Evolutionary conservation across 345 rosid species (phyloP).

Genomic region (Salix dunnii): DNA sequence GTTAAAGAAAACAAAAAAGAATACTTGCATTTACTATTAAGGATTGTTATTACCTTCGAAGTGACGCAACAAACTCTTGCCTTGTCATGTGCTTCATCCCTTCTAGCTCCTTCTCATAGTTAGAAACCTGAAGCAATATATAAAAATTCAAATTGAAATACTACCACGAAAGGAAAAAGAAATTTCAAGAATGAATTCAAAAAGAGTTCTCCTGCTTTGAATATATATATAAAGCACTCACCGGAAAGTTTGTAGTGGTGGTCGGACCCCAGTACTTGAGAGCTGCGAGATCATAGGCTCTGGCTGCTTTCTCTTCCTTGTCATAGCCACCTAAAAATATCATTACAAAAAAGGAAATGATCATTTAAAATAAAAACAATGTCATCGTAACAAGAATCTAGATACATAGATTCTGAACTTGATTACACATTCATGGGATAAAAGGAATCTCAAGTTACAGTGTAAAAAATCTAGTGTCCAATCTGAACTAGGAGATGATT

Average conservation of each 20-base stretch:
- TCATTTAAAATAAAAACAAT: background rate
- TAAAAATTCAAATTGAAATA: background rate
- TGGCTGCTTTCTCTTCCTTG: constrained; percentile 88
- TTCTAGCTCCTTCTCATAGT: constrained; percentile 78
- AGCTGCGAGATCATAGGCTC: constrained; percentile 97
- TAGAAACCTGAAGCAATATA: constrained; percentile 40
- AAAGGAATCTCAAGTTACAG: constrained; percentile 17
- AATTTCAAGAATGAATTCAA: background rate
- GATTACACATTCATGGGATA: constrained; percentile 14
- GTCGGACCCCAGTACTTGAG: constrained; percentile 97
- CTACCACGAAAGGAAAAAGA: background rate
- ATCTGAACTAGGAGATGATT: constrained; percentile 14
- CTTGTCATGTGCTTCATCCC: constrained; percentile 92
- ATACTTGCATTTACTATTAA: background rate
- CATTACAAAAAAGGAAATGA: background rate
- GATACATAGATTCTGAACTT: constrained; percentile 4
- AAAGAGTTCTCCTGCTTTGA: background rate
- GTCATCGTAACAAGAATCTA: constrained; percentile 5
- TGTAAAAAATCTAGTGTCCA: constrained; percentile 16
- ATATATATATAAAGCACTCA: constrained; percentile 8
- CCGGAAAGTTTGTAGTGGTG: constrained; percentile 89
- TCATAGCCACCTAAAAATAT: constrained; percentile 75
- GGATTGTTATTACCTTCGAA: constrained; percentile 50
- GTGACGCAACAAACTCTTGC: constrained; percentile 94
- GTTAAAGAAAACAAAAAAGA: background rate